phyloP scores from a whole-genome alignment of 1,284 basidiomycete species.

The Cryptococcus sp. region DNA sequence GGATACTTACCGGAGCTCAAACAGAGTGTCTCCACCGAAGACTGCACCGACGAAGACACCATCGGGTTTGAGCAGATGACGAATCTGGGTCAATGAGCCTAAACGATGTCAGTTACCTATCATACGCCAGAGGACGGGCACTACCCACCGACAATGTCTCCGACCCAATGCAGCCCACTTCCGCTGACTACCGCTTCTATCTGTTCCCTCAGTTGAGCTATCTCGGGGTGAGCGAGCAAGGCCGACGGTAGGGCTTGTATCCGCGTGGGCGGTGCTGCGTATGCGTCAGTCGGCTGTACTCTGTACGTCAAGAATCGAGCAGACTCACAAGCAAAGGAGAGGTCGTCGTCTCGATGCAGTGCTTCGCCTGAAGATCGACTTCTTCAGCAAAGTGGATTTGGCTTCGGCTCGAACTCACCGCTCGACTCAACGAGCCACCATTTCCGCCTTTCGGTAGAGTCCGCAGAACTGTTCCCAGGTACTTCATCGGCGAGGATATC shows the following conservation, averaged over 20 bases:
- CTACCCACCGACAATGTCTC: slow-evolving; percentile 83
- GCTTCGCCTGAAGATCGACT: slow-evolving; percentile 58
- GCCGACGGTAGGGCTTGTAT: slow-evolving; percentile 38
- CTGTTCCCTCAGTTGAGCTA: slow-evolving; percentile 64
- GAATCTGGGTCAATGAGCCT: slow-evolving; percentile 89
- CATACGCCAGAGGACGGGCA: not conserved
- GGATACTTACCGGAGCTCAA: slow-evolving; percentile 75
- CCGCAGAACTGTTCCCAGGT: slow-evolving; percentile 47
- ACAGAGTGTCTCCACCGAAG: slow-evolving; percentile 94
- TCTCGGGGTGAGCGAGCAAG: slow-evolving; percentile 37
- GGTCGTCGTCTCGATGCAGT: slow-evolving; percentile 61
- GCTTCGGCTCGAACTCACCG: slow-evolving; percentile 57
- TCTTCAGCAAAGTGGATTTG: not conserved
- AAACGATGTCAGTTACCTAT: not conserved
- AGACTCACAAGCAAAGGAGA: slow-evolving; percentile 30
- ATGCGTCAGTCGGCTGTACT: slow-evolving; percentile 1
- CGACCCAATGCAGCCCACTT: slow-evolving; percentile 94
- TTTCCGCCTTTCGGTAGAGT: slow-evolving; percentile 23
- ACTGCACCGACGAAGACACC: slow-evolving; percentile 94
- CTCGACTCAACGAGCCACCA: slow-evolving; percentile 80
- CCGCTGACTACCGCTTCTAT: slow-evolving; percentile 93
- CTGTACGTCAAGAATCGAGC: not conserved
- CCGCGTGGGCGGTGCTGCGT: slow-evolving; percentile 28
- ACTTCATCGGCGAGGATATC: slow-evolving; percentile 66
- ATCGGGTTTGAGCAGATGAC: slow-evolving; percentile 82